Evolutionary conservation across 345 rosid species (phyloP).

Genomic region (Acer negundo): DNA sequence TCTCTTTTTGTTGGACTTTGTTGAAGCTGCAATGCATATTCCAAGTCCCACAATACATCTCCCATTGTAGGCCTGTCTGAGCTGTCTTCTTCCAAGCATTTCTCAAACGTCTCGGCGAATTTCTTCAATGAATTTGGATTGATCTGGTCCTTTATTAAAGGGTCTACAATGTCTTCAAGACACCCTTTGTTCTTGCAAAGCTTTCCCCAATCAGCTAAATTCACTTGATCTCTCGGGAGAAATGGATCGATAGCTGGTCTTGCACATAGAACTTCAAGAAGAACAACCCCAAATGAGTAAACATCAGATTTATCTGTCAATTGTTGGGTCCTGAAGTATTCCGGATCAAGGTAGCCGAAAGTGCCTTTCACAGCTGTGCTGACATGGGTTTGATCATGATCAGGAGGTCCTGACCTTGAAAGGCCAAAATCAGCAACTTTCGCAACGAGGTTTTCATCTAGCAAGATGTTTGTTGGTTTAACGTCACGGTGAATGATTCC

Average conservation of each 20-base stretch:
- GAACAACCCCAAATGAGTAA: conserved; percentile 59
- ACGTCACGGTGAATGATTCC: conserved; percentile 64
- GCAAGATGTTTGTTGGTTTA: conserved; percentile 63
- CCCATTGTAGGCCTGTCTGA: conserved; percentile 58
- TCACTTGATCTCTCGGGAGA: conserved; percentile 45
- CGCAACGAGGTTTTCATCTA: conserved; percentile 42
- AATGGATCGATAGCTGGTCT: conserved; percentile 40
- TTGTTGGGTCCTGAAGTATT: conserved; percentile 46
- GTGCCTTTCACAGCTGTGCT: conserved; percentile 54
- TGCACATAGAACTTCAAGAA: conserved; percentile 57
- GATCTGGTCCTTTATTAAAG: conserved; percentile 35
- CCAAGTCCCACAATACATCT: conserved; percentile 64
- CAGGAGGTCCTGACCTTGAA: conserved; percentile 36
- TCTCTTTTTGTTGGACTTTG: conserved; percentile 24
- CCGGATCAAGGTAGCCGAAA: conserved; percentile 62
- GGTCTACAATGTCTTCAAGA: conserved; percentile 48
- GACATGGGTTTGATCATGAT: conserved; percentile 34
- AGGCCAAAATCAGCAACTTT: conserved; percentile 71
- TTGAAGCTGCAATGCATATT: conserved; percentile 48
- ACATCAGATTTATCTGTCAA: conserved; percentile 63
- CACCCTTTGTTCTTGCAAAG: conserved; percentile 31
- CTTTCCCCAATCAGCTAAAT: conserved; percentile 56
- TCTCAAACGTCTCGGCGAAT: conserved; percentile 48
- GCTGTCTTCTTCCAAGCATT: conserved; percentile 58
- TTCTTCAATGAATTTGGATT: conserved; percentile 47